Evolutionary conservation across 495 filamentous ascomycete species (phyloP).

Genomic region (Xylaria cubensis): DNA sequence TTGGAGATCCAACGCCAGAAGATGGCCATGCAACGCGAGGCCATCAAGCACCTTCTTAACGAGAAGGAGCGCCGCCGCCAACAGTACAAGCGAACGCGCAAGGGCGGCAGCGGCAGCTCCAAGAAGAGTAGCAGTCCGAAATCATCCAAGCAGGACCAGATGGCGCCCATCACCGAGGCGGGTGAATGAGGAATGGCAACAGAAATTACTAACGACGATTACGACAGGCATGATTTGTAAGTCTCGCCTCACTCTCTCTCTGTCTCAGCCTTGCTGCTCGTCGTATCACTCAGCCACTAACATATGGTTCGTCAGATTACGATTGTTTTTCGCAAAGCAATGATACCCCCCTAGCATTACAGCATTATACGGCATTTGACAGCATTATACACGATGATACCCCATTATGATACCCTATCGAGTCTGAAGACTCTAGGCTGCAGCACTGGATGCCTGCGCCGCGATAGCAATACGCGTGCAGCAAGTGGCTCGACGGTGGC

Average conservation of each 20-base stretch:
- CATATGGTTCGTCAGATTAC: slow-evolving; percentile 11
- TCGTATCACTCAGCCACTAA: slow-evolving; percentile 11
- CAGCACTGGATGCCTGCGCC: slow-evolving; percentile 16
- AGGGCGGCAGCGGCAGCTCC: slow-evolving; percentile 41
- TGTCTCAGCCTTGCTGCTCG: not conserved
- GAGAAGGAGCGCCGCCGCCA: slow-evolving; percentile 56
- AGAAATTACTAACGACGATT: slow-evolving; percentile 20
- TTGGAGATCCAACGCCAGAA: slow-evolving; percentile 53
- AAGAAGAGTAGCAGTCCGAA: slow-evolving; percentile 51
- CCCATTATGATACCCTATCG: slow-evolving; percentile 23
- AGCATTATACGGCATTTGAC: slow-evolving; percentile 13
- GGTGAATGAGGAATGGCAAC: slow-evolving; percentile 36
- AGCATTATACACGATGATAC: slow-evolving; percentile 27
- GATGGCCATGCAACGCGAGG: slow-evolving; percentile 54
- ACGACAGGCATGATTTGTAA: slow-evolving; percentile 39
- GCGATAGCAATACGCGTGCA: slow-evolving; percentile 13
- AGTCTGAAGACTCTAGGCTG: slow-evolving; percentile 10
- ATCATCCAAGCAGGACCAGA: slow-evolving; percentile 52
- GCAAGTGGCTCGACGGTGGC: slow-evolving; percentile 13
- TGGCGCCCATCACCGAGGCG: slow-evolving; percentile 57
- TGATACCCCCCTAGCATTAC: slow-evolving; percentile 27
- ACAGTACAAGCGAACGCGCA: slow-evolving; percentile 42
- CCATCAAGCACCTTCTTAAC: slow-evolving; percentile 47
- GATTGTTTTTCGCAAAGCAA: slow-evolving; percentile 8
- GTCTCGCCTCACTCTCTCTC: slow-evolving; percentile 5